A percentile compares a stretch with the other conserved stretches of the same genome.
phyloP scores from a whole-genome alignment of 805 yeast species.

The Nakazawaea holstii region DNA sequence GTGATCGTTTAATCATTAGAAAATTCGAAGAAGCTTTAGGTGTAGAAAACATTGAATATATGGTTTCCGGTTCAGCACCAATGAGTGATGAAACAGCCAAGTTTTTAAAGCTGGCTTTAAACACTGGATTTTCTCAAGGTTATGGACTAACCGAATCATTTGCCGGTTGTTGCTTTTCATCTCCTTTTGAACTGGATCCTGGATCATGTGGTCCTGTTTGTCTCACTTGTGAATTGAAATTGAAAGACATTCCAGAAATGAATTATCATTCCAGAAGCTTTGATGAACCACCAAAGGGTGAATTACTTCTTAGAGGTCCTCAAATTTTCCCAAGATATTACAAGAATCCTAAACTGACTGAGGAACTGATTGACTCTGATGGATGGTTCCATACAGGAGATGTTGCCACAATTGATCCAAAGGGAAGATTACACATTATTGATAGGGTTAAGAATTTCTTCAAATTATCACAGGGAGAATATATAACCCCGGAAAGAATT shows the following conservation, averaged over 20 bases:
- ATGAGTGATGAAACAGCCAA: conserved; percentile 55
- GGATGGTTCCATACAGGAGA: conserved; percentile 63
- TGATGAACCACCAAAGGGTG: conserved; percentile 36
- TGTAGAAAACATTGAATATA: conserved; percentile 32
- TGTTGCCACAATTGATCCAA: conserved; percentile 34
- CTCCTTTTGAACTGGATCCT: conserved; percentile 28
- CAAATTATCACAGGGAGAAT: conserved; percentile 35
- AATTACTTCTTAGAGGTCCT: conserved; percentile 52
- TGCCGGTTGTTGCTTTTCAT: conserved; percentile 43
- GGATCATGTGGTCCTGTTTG: conserved; percentile 46
- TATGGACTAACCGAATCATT: conserved; percentile 63
- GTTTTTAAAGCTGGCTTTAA: conserved; percentile 56
- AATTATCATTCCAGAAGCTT: conserved; percentile 29
- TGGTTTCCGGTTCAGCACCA: conserved; percentile 65
- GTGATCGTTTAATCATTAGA: conserved; percentile 30
- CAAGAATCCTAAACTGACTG: conserved; percentile 44
- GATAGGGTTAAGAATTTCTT: conserved; percentile 66
- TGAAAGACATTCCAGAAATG: conserved; percentile 48
- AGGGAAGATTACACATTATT: conserved; percentile 34
- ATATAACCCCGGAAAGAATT: conserved; percentile 40
- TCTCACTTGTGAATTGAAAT: conserved; percentile 44
- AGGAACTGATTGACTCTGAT: conserved; percentile 35
- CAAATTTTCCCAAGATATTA: conserved; percentile 47
- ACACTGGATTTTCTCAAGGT: conserved; percentile 41
- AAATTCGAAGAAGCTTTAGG: conserved; percentile 40